These are phyloP conservation scores for Puccinia polysora DNA, from an alignment of 1,284 basidiomycete species.

Conservation along the genomic window DNA sequence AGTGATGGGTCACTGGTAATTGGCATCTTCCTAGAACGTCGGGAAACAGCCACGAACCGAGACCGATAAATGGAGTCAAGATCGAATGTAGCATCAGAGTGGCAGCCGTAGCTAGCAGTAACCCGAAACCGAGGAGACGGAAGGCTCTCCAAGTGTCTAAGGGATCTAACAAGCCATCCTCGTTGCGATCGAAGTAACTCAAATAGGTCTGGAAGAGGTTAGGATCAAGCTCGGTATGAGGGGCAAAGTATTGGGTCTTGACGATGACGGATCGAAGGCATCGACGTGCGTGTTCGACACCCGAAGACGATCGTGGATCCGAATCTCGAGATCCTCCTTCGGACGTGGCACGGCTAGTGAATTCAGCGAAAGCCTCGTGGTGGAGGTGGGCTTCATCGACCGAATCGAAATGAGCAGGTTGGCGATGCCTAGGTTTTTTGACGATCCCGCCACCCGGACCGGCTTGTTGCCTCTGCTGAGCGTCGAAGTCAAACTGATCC, in stretches of 20 bases:
- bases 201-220: conserved; percentile 17
- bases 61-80: conserved; percentile 8
- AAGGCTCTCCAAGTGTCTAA: conserved; percentile 11
- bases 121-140: conserved; percentile 25
- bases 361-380: background rate
- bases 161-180: conserved; percentile 18
- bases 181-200: conserved; percentile 20
- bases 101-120: background rate
- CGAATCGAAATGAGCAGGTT: background rate
- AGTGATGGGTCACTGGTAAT: background rate
- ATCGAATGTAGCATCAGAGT: conserved; percentile 5
- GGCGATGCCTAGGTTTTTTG: background rate
- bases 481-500: conserved; percentile 19
- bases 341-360: background rate
- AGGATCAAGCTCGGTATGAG: background rate
- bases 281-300: background rate
- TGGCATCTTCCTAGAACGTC: conserved; percentile 1
- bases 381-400: too few species aligned
- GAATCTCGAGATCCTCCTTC: too few species aligned
- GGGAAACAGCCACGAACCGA: conserved; percentile 7
- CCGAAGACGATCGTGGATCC: background rate
- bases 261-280: background rate
- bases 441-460: conserved; percentile 8
- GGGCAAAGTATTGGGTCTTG: background rate
- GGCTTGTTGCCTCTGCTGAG: background rate